Evolutionary conservation across 148 eudicot genomes (phyloP), one percentile per base, ranked within the genome.

Genomic region (Dianthus caryophyllus): DNA sequence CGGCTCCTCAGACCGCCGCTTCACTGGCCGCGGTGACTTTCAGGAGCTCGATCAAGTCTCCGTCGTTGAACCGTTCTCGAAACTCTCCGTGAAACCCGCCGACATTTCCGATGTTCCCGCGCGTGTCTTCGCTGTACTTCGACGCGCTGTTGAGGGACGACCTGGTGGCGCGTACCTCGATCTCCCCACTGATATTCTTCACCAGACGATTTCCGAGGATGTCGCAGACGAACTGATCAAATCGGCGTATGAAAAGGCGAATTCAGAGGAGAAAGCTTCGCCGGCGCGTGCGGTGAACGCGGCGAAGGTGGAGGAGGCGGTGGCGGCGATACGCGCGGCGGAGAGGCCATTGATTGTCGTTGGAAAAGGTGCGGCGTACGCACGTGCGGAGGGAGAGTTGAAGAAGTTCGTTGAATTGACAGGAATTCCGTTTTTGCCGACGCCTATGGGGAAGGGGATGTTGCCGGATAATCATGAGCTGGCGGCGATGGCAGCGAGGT

Each of bases 361-460:
- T 44, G 97, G 99, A 1, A 94, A 94, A 70, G 99, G 99, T 1
- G 97, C 96, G 2, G 96, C 96, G 4, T 78, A 71, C 75, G 61
- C 99, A 12, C 83, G 67, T 51, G 89, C 89, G 0, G 97, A 94
- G 61, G 56, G 64, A 26, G 81, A 70, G 30, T 14, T 90, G 65
- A 80, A 36, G 67, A 82, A 79, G 14, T 43, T 94, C 4, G 91
- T 94, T 25, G 97, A 88, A 31, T 67, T 33, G 29, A 94, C 99
- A 16, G 96, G 97, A 31, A 88, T 94, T 39, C 97, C 99, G 20
- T 94, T 94, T 71, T 69, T 94, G 78, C 96, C 99, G 0, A 94
- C 99, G 2, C 99, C 99, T 0, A 94, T 94, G 99, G 99, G 96
- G 59, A 94, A 94, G 79, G 99, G 99, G 0, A 75, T 94, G 76